Evolutionary conservation across 306 rosid species (phyloP).

Genomic region (Citrullus colocynthis): DNA sequence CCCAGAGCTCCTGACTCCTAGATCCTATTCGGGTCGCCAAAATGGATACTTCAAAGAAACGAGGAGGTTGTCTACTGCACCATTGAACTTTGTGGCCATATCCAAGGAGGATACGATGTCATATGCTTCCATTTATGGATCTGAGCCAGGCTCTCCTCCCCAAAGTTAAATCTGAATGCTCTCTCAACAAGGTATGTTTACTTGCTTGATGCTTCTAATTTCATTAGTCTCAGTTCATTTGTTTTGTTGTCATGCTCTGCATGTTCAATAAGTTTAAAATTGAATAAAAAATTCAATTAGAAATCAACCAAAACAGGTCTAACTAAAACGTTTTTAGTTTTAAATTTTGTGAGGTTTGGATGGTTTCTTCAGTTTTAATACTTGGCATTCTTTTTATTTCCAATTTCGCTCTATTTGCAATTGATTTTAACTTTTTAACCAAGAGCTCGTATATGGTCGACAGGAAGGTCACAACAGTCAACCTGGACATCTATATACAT

Average conservation of each 20-base stretch:
- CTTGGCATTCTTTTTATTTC: background rate
- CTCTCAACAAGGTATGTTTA: background rate
- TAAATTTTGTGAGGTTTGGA: background rate
- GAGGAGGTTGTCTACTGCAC: constrained; percentile 77
- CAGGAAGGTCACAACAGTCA: background rate
- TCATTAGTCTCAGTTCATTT: background rate
- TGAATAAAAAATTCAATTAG: background rate
- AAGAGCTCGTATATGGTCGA: background rate
- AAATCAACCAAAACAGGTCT: background rate
- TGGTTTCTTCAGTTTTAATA: background rate
- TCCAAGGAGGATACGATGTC: constrained; percentile 92
- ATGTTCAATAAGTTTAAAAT: background rate
- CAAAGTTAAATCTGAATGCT: constrained; percentile 20
- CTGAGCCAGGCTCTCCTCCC: constrained; percentile 89
- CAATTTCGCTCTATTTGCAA: background rate
- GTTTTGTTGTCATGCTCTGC: background rate
- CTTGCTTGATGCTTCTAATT: background rate
- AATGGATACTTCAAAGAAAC: constrained; percentile 78
- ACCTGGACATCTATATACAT: background rate
- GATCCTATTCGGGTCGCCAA: constrained; percentile 83
- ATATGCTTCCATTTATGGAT: constrained; percentile 64
- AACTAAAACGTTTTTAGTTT: background rate
- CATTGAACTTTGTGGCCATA: constrained; percentile 76
- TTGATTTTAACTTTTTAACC: background rate
- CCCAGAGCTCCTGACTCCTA: constrained; percentile 70